Percentiles rank a stretch among this genome's conserved stretches.
phyloP scores from a whole-genome alignment of 2,329 filamentous ascomycete genomes.

The Calonectria crousiana region DNA sequence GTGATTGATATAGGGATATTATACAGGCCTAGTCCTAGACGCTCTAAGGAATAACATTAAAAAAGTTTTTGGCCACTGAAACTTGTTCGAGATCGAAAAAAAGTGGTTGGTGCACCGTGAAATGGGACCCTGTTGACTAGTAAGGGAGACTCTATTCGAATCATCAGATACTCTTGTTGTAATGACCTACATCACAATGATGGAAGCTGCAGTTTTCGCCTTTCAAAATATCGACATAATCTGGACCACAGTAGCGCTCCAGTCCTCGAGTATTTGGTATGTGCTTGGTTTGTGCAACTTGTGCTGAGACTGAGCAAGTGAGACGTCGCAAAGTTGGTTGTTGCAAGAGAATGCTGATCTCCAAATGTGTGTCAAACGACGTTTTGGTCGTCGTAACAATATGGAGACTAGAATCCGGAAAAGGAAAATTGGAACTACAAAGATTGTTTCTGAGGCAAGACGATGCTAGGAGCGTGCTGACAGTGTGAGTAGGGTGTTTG shows the following conservation, averaged over 20 bases:
- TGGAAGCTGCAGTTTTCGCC: not conserved
- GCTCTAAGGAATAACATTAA: slow-evolving; percentile 27
- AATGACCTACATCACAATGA: not conserved
- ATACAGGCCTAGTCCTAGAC: slow-evolving; percentile 23
- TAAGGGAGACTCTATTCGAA: not conserved
- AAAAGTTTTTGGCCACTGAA: slow-evolving; percentile 18
- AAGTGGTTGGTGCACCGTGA: not conserved
- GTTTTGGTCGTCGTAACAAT: not conserved
- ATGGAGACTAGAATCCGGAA: not conserved
- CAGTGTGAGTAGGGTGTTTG: too few relatives aligned
- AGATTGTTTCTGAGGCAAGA: not conserved
- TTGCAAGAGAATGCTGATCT: not conserved
- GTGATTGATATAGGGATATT: slow-evolving; percentile 28
- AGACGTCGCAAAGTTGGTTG: not conserved
- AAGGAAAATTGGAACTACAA: not conserved
- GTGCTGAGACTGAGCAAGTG: not conserved
- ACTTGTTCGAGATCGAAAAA: not conserved
- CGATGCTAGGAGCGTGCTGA: not conserved
- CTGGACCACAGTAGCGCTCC: not conserved
- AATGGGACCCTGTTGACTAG: not conserved
- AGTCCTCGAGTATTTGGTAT: not conserved
- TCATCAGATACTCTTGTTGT: not conserved
- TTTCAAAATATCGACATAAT: too few relatives aligned
- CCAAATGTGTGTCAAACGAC: not conserved
- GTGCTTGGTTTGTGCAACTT: not conserved